Percentiles rank a stretch among this genome's conserved stretches.
These are phyloP conservation scores for Actinidia polygama DNA, from an alignment of 179 eudicot genomes.

Conservation along the genomic window DNA sequence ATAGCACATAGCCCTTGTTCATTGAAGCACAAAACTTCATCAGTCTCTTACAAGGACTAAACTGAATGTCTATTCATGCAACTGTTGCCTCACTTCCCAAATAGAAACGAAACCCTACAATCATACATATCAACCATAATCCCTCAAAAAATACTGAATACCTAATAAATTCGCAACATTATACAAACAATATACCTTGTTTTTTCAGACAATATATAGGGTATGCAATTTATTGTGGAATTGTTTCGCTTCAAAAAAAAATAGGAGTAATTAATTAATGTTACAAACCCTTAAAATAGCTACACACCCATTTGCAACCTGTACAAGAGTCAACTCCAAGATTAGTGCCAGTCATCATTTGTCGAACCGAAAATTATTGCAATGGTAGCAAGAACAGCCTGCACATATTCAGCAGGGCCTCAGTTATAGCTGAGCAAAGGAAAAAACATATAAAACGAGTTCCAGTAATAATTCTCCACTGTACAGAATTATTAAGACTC, in stretches of 20 bases:
- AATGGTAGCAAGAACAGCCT: slow-evolving; percentile 57
- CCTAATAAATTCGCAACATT: background rate
- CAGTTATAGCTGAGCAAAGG: no score
- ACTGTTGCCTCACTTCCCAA: background rate
- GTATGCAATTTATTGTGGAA: background rate
- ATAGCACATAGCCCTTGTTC: no score
- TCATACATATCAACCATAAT: background rate
- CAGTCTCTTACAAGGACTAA: no score
- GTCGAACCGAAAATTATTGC: slow-evolving; percentile 44
- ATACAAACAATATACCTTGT: background rate
- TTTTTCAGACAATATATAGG: background rate
- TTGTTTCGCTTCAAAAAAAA: background rate
- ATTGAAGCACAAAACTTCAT: no score
- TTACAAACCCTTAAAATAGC: background rate
- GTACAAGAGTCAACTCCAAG: background rate
- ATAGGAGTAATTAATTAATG: background rate
- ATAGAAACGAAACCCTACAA: background rate
- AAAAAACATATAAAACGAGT: background rate
- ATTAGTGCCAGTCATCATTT: background rate
- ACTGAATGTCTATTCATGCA: no score
- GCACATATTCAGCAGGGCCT: slow-evolving; percentile 15
- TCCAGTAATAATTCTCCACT: background rate
- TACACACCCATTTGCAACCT: background rate
- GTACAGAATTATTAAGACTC: background rate
- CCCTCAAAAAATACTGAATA: background rate